Conservation (phyloP, 495 filamentous ascomycete genomes). For the Penicillium turbatum region DNA sequence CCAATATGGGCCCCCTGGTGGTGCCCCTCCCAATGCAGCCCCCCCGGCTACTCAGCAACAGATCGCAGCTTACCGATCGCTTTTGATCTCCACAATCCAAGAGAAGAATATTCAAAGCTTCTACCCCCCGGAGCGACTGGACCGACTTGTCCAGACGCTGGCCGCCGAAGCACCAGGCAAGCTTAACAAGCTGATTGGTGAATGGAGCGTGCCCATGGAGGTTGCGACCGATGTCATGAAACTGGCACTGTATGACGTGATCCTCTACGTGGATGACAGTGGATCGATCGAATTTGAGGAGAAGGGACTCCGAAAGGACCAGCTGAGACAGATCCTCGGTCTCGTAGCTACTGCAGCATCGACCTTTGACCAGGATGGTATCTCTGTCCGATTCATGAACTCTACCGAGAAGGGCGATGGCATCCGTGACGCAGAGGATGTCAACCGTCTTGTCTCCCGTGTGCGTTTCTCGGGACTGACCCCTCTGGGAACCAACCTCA, state of each 20-base stretch:
- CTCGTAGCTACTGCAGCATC: slow-evolving; percentile 60
- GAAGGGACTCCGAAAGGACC: slow-evolving; percentile 60
- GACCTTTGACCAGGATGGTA: slow-evolving; percentile 67
- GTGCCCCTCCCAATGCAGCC: slow-evolving; percentile 23
- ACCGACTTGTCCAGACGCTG: slow-evolving; percentile 35
- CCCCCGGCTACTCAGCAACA: slow-evolving; percentile 44
- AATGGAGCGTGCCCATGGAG: slow-evolving; percentile 56
- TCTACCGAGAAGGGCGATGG: slow-evolving; percentile 44
- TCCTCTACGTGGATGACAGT: slow-evolving; percentile 69
- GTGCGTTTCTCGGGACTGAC: slow-evolving; percentile 65
- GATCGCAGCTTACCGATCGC: slow-evolving; percentile 48
- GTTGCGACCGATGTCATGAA: slow-evolving; percentile 65
- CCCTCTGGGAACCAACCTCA: slow-evolving; percentile 59
- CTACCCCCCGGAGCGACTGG: slow-evolving; percentile 47
- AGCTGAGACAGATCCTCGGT: slow-evolving; percentile 58
- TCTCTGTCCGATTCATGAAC: slow-evolving; percentile 72
- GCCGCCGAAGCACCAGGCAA: slow-evolving; percentile 43
- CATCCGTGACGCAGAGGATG: slow-evolving; percentile 55
- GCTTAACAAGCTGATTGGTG: slow-evolving; percentile 48
- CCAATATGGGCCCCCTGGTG: slow-evolving; percentile 23
- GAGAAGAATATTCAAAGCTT: slow-evolving; percentile 55
- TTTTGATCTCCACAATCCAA: slow-evolving; percentile 50
- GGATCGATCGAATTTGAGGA: slow-evolving; percentile 68
- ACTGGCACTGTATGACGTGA: slow-evolving; percentile 60
- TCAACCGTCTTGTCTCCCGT: slow-evolving; percentile 51